Percentiles rank a stretch among this genome's conserved stretches.
These are phyloP conservation scores for Sugiyamaella sp. DNA, from an alignment of 1,139 yeast species.

Conservation along the genomic window DNA sequence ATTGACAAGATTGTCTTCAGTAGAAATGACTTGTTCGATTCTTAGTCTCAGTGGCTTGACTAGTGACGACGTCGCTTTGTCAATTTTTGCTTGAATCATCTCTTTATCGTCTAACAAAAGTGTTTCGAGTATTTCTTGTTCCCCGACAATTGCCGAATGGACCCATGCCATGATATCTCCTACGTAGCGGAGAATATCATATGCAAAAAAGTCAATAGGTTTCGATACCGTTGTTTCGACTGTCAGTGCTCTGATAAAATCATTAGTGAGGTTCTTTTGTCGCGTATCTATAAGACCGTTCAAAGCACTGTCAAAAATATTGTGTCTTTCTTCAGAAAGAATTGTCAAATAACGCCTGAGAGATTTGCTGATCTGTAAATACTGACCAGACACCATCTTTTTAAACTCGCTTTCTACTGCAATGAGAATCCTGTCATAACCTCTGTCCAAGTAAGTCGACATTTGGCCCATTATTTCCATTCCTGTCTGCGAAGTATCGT, in stretches of 20 bases:
- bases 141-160: conserved; percentile 88
- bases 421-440: conserved; percentile 54
- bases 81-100: conserved; percentile 41
- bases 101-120: conserved; percentile 48
- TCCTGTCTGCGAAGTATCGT: conserved; percentile 66
- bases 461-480: conserved; percentile 65
- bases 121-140: conserved; percentile 70
- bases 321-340: conserved; percentile 44
- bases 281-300: conserved; percentile 40
- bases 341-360: conserved; percentile 38
- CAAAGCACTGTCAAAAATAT: conserved; percentile 42
- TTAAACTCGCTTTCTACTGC: conserved; percentile 45
- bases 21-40: conserved; percentile 68
- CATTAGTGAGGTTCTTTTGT: conserved; percentile 39
- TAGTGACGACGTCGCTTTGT: conserved; percentile 53
- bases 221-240: conserved; percentile 47
- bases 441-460: conserved; percentile 53
- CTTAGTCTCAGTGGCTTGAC: conserved; percentile 53
- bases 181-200: conserved; percentile 78
- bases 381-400: conserved; percentile 30
- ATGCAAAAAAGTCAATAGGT: conserved; percentile 68
- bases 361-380: conserved; percentile 33
- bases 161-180: conserved; percentile 91
- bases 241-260: conserved; percentile 58
- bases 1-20: conserved; percentile 60